These are phyloP conservation scores for Echinochloa phyllopogon DNA, from an alignment of 176 grass and related monocot species.

Conservation along the genomic window DNA sequence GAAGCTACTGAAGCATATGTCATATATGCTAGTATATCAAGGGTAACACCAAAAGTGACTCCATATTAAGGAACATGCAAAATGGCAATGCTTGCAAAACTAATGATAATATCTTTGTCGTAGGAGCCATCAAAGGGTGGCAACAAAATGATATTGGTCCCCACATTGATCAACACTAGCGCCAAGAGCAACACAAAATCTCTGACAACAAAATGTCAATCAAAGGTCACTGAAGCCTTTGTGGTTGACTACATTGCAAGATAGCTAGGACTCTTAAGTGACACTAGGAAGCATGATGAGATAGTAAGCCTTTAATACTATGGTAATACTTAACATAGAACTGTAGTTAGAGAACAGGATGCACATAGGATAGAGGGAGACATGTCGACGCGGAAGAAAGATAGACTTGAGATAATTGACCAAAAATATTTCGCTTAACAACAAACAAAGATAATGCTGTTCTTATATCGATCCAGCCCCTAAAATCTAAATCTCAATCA, in stretches of 20 bases:
- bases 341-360: not conserved
- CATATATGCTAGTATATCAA: not conserved
- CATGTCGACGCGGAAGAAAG: not conserved
- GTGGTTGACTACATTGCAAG: not conserved
- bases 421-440: not conserved
- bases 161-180: not conserved
- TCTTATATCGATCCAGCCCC: not conserved
- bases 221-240: not conserved
- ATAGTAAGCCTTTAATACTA: not conserved
- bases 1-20: not conserved
- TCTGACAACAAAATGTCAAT: constrained; percentile 1
- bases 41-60: not conserved
- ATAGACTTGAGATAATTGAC: not conserved
- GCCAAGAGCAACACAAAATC: not conserved
- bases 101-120: not conserved
- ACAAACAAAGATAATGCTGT: not conserved
- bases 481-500: not conserved
- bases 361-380: not conserved
- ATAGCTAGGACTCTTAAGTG: not conserved
- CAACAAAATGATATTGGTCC: constrained; percentile 1
- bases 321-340: not conserved
- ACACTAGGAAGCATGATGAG: not conserved
- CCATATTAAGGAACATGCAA: not conserved
- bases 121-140: not conserved
- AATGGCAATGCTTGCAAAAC: not conserved